Percentiles rank a stretch among this genome's conserved stretches.
Evolutionary conservation across 148 eudicot species (phyloP).

Genomic region (Heliamphora exappendiculata): DNA sequence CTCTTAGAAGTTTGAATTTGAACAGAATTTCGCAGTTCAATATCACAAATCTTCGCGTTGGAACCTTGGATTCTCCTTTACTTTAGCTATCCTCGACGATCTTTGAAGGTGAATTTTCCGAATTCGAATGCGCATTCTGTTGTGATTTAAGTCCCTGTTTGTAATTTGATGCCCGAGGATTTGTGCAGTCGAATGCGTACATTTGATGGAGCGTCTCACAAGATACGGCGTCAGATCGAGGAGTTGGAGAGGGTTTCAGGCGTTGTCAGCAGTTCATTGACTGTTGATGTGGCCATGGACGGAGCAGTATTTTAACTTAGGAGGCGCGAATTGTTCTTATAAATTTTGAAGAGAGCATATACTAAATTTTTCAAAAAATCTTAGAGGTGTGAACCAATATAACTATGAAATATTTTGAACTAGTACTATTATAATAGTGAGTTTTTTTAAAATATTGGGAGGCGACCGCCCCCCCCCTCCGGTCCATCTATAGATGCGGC

Average conservation of each 20-base stretch:
- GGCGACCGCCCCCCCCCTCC: too few species aligned
- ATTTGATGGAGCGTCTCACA: slow-evolving; percentile 44
- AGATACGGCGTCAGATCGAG: slow-evolving; percentile 97
- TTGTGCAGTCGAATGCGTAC: slow-evolving; percentile 61
- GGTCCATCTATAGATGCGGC: too few species aligned
- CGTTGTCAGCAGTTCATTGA: slow-evolving; percentile 61
- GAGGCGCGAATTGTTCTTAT: too few species aligned
- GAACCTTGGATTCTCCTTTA: slow-evolving; percentile 80
- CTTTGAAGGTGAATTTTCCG: slow-evolving; percentile 53
- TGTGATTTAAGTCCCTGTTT: neutral
- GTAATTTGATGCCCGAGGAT: slow-evolving; percentile 46
- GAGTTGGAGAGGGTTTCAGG: slow-evolving; percentile 84
- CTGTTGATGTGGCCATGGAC: too few species aligned
- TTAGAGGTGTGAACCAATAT: too few species aligned
- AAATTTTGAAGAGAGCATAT: too few species aligned
- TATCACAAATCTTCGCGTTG: slow-evolving; percentile 94
- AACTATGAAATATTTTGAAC: too few species aligned
- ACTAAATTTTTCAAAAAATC: too few species aligned
- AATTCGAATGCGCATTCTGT: neutral
- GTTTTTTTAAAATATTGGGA: too few species aligned
- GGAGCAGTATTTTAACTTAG: too few species aligned
- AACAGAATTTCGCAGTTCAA: slow-evolving; percentile 60
- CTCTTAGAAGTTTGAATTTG: neutral
- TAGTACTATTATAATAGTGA: too few species aligned
- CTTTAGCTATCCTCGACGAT: slow-evolving; percentile 79